Conservation (phyloP, 768 basidiomycete species). For the Chalciporus piperatus region DNA sequence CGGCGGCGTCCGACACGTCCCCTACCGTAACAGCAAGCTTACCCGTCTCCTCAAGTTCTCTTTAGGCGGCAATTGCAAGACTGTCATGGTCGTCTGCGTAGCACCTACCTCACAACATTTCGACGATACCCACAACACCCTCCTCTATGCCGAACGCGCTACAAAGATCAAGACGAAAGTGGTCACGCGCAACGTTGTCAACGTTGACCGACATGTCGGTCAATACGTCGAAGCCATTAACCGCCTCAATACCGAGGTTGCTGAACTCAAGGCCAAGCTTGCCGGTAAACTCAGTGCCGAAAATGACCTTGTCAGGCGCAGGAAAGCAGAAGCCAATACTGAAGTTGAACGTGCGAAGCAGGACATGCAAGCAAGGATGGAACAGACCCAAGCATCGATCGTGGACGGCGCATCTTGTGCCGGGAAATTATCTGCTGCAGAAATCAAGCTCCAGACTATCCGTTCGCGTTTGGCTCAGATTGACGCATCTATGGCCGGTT, state of each 20-base stretch:
- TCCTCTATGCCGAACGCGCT: constrained; percentile 95
- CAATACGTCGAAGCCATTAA: constrained; percentile 95
- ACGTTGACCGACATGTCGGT: constrained; percentile 91
- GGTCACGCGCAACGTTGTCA: constrained; percentile 91
- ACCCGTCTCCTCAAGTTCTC: constrained; percentile 97
- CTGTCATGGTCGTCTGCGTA: constrained; percentile 98
- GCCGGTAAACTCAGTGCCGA: constrained; percentile 66
- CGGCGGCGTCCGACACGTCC: constrained; percentile 83
- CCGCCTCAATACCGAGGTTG: constrained; percentile 78
- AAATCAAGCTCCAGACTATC: constrained; percentile 63
- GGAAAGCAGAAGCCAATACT: constrained; percentile 63
- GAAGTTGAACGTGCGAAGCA: constrained; percentile 73
- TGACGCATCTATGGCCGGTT: constrained; percentile 36
- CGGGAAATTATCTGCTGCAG: constrained; percentile 69
- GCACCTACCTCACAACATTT: constrained; percentile 95
- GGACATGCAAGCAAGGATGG: constrained; percentile 69
- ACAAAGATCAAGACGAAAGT: constrained; percentile 99
- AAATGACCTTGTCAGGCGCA: constrained; percentile 60
- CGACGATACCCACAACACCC: constrained; percentile 98
- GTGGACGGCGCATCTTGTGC: constrained; percentile 72
- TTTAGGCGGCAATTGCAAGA: constrained; percentile 97
- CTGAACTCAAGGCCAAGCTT: constrained; percentile 82
- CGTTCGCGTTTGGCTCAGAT: constrained; percentile 60
- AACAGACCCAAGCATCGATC: constrained; percentile 69
- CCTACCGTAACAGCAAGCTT: constrained; percentile 97